These are phyloP conservation scores for Holtermannia corniformis DNA, from an alignment of 768 basidiomycete genomes.

Conservation along the genomic window DNA sequence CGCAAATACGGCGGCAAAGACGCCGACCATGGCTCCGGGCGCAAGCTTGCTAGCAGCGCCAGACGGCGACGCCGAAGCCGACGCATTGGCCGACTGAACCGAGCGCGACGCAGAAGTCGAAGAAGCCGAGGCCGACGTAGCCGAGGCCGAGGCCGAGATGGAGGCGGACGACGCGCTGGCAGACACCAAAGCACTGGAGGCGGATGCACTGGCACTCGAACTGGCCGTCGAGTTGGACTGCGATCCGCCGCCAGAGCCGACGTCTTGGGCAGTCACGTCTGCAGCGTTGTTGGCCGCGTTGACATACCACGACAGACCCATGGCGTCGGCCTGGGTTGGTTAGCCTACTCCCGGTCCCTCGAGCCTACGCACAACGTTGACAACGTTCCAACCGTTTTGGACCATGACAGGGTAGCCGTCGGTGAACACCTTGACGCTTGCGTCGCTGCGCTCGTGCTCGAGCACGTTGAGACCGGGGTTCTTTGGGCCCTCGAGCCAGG, in stretches of 20 bases:
- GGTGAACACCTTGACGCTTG: slow-evolving; percentile 60
- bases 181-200: slow-evolving; percentile 8
- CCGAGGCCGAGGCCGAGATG: slow-evolving; percentile 1
- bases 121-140: slow-evolving; percentile 3
- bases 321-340: slow-evolving; percentile 18
- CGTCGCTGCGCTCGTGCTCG: slow-evolving; percentile 66
- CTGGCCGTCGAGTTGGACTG: slow-evolving; percentile 1
- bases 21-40: neutral
- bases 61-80: neutral
- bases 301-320: slow-evolving; percentile 38
- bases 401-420: slow-evolving; percentile 29
- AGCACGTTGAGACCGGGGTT: slow-evolving; percentile 68
- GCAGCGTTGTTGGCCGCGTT: slow-evolving; percentile 32
- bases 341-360: slow-evolving; percentile 1
- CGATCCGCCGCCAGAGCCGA: slow-evolving; percentile 9
- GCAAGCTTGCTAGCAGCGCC: neutral
- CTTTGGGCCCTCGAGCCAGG: slow-evolving; percentile 54
- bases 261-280: slow-evolving; percentile 16
- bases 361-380: slow-evolving; percentile 42
- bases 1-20: neutral
- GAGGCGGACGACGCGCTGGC: slow-evolving; percentile 4
- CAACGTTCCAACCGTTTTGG: slow-evolving; percentile 60
- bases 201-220: slow-evolving; percentile 7
- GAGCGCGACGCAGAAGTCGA: slow-evolving; percentile 8
- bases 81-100: neutral